phyloP scores from a whole-genome alignment of 2,329 filamentous ascomycete genomes.

The Trematosphaeria pertusa region DNA sequence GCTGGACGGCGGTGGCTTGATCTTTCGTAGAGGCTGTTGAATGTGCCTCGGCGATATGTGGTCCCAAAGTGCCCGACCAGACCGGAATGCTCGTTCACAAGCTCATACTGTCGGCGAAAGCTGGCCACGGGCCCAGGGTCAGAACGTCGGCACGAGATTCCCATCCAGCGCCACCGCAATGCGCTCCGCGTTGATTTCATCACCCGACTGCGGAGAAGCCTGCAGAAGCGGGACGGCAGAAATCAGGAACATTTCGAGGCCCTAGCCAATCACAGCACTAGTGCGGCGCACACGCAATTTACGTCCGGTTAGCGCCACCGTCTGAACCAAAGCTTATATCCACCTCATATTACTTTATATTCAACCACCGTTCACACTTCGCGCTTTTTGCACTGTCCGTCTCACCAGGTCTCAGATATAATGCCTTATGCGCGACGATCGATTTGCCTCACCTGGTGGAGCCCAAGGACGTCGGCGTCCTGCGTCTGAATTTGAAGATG shows the following conservation, averaged over 20 bases:
- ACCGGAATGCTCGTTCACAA: too few relatives aligned
- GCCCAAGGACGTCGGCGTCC: not conserved
- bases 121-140: too few relatives aligned
- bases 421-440: not conserved
- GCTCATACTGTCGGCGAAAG: too few relatives aligned
- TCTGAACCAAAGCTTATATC: not conserved
- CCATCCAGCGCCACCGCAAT: too few relatives aligned
- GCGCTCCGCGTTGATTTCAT: too few relatives aligned
- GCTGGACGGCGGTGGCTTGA: too few relatives aligned
- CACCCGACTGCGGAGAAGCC: not conserved
- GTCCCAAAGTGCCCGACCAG: too few relatives aligned
- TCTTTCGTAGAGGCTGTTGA: too few relatives aligned
- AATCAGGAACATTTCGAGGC: not conserved
- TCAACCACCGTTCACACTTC: not conserved
- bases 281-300: not conserved
- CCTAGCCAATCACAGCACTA: not conserved
- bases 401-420: not conserved
- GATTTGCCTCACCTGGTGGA: not conserved
- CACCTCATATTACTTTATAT: not conserved
- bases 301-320: not conserved
- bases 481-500: too few relatives aligned
- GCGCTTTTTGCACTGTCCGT: not conserved
- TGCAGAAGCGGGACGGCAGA: not conserved
- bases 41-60: too few relatives aligned
- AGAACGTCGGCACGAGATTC: too few relatives aligned